These are phyloP conservation scores for Cucumis sativus DNA, from an alignment of 306 rosid species.

Conservation along the genomic window DNA sequence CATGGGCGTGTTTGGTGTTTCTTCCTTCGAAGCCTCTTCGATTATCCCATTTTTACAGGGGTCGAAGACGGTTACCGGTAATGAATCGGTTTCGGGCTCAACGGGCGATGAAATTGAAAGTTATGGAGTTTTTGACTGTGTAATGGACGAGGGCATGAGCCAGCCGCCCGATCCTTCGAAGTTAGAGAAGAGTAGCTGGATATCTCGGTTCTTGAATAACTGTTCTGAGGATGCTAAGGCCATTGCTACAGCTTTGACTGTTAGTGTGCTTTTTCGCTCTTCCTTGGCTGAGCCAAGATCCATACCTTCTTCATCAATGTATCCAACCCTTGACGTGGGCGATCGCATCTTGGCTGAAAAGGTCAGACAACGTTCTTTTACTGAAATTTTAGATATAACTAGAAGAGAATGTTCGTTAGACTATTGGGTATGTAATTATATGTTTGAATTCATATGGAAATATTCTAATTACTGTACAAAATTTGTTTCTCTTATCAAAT, in stretches of 20 bases:
- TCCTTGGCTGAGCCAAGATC: conserved; percentile 86
- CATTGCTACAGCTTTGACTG: conserved; percentile 62
- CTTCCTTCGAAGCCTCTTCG: conserved; percentile 45
- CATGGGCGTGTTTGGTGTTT: conserved; percentile 42
- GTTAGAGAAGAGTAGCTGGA: conserved; percentile 42
- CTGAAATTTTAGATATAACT: neutral
- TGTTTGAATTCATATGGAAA: neutral
- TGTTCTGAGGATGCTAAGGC: conserved; percentile 83
- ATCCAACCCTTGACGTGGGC: conserved; percentile 79
- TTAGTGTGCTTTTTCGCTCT: conserved; percentile 54
- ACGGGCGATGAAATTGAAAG: conserved; percentile 39
- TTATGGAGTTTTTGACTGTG: conserved; percentile 30
- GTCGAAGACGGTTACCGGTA: conserved; percentile 66
- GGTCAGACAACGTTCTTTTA: conserved; percentile 27
- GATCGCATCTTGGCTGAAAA: conserved; percentile 90
- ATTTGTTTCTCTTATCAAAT: neutral
- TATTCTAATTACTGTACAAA: neutral
- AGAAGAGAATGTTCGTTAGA: neutral
- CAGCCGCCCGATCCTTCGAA: conserved; percentile 9
- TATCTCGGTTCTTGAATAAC: conserved; percentile 38
- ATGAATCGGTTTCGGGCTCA: conserved; percentile 35
- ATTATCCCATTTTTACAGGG: conserved; percentile 55
- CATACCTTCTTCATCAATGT: conserved; percentile 87
- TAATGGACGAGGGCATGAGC: neutral
- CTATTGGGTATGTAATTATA: neutral